Evolutionary conservation across 2,329 filamentous ascomycete species (phyloP), one percentile per base, ranked within the genome.

Genomic region (Aspergillus pseudonomiae): DNA sequence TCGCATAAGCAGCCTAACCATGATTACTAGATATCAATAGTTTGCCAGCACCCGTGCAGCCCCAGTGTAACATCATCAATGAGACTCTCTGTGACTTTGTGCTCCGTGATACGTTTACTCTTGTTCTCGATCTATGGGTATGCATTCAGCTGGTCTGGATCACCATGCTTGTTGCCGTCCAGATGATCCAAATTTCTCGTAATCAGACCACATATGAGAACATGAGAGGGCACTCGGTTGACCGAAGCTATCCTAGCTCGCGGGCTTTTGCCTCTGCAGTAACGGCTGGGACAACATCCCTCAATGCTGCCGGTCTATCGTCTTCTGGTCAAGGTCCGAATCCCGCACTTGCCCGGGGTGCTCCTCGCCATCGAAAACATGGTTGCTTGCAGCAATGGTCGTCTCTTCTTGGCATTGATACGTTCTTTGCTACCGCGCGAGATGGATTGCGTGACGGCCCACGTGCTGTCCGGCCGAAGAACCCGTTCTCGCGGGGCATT

Each of bases 151-250:
- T 97, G 36, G 90, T 92, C 24, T 99, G 95, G 95, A 92, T 98
- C 3, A 89, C 91, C n/a, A 98, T 99, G 94, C 88, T 99, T 39
- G 85, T 97, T 64, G 91, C 93, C 67, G 96, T 98, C 6, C 96
- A 99, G 76, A 88, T 97, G 58, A 85, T 97, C 57, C 95, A 99
- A 75, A 90, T 99, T 58, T 91, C 93, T 0, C 89, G 93, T 65
- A 96, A 94, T 62, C 90, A 96, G 83, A 99, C 95, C 1, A 99
- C 95, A 0, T 98, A 92, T 79, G 95, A 99, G 79, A 96, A 94
- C 77, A 98, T 99, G 94, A 89, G 90, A 67, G 91, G 92, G 57
- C 85, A 93, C 65, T 85, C 88, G 63, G 84, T 90, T 66, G 84
- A 83, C 60, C 78, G 83, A 59, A 83, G 82, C 45, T 80, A 83